Conservation (phyloP, 2,329 filamentous ascomycete species). For the Aspergillus bombycis region DNA sequence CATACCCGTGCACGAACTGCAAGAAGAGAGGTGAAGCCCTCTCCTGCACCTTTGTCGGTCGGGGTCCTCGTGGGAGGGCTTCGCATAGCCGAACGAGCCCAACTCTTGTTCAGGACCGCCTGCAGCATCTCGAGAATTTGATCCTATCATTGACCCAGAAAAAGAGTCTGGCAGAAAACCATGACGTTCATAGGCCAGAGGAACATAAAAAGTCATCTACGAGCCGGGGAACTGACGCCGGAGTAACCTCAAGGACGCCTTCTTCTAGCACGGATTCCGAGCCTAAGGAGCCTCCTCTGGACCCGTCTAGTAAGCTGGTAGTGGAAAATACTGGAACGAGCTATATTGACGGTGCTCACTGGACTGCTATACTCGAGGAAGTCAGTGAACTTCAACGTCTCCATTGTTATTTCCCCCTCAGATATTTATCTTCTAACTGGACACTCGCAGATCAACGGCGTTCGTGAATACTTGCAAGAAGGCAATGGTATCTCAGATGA, state of each 20-base stretch:
- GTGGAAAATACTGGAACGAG: slow-evolving; percentile 36
- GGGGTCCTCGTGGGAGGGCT: slow-evolving; percentile 35
- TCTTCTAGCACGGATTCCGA: slow-evolving; percentile 15
- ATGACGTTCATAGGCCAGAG: neutral
- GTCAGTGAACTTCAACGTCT: slow-evolving; percentile 24
- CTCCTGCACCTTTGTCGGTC: slow-evolving; percentile 39
- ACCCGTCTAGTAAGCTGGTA: slow-evolving; percentile 34
- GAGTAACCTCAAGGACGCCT: slow-evolving; percentile 13
- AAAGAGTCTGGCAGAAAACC: slow-evolving; percentile 21
- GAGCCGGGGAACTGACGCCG: neutral
- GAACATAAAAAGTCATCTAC: neutral
- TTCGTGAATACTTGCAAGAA: slow-evolving; percentile 35
- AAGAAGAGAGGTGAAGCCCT: slow-evolving; percentile 35
- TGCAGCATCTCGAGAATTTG: slow-evolving; percentile 42
- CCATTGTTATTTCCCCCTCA: neutral
- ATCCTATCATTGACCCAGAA: slow-evolving; percentile 40
- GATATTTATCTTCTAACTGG: neutral
- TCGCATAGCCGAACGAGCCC: slow-evolving; percentile 31
- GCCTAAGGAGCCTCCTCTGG: slow-evolving; percentile 19
- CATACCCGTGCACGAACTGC: slow-evolving; percentile 40
- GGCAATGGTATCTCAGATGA: slow-evolving; percentile 27
- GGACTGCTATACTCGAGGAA: slow-evolving; percentile 41
- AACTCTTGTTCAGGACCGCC: slow-evolving; percentile 37
- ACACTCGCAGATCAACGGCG: slow-evolving; percentile 34
- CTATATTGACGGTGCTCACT: slow-evolving; percentile 42